Base-by-base conservation (phyloP, 345 rosid genomes). In the Turnera subulata region DNA sequence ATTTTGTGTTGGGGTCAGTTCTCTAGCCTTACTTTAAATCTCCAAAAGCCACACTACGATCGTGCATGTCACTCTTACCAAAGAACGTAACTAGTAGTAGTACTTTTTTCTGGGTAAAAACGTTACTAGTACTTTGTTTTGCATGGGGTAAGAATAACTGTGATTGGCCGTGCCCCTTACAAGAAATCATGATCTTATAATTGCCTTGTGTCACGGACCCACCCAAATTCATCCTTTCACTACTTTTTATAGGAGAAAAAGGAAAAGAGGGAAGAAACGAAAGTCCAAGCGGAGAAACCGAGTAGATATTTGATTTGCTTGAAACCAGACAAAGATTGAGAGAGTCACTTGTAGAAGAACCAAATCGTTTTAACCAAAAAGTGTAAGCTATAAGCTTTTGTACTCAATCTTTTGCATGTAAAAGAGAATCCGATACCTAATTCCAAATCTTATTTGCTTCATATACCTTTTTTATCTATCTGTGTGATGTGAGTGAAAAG, bases 181-280 rank as follows among this genome's bases (percentile, higher is more conserved):
- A 62, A 83, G 75, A 84, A 78, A 89, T 86, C 90, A 86, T 86
- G 68, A 73, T 82, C 84, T 78, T 84, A 78, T 89, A 69, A 86
- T 86, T 80, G 80, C 80, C 40, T 64, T 38, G 58, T 72, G 70
- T 71, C 55, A 53, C 62, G 69, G 69, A 62, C 76, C 78, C 80
- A 52, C 64, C 18, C 6, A 14, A 42, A 43, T 46, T 62, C 42
- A 52, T 18, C 67, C 56, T 66, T 71, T 69, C 69, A 50, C 73
- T 60, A 5, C 69, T 73, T 71, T 73, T 63, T 1, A 61, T 53
- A 23, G 20, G 39, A 22, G 21, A 19, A 16, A 16, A 10, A 17
- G 1, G 0, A 24, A 13, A 13, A 64, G 39, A 33, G 45, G 10
- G 17, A 18, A 40, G 39, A 44, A 39, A n/a, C n/a, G 5, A 24